These are phyloP conservation scores for Trametes cubensis DNA, from an alignment of 768 basidiomycete genomes.

Conservation along the genomic window DNA sequence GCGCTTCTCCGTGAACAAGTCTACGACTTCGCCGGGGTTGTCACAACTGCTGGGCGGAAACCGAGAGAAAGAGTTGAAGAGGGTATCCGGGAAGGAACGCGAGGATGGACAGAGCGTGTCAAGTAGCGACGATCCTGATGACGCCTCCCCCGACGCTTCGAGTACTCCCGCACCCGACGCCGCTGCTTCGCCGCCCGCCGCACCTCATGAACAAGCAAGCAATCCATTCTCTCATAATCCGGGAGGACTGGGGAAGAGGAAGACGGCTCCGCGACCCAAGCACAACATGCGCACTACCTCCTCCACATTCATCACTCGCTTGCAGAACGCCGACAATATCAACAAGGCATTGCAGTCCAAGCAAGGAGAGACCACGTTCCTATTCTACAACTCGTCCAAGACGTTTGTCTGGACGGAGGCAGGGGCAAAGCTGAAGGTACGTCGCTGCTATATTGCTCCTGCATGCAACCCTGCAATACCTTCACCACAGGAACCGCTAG, in stretches of 20 bases:
- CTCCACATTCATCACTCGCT: constrained; percentile 88
- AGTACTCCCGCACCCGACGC: constrained; percentile 32
- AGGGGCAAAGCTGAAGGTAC: constrained; percentile 82
- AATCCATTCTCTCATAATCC: constrained; percentile 64
- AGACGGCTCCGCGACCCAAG: constrained; percentile 70
- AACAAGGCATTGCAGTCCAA: constrained; percentile 71
- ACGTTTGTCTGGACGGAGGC: constrained; percentile 86
- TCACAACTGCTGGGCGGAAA: constrained; percentile 69
- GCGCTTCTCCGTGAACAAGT: constrained; percentile 61
- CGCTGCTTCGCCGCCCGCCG: constrained; percentile 38
- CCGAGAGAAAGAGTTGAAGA: constrained; percentile 53
- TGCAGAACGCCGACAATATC: constrained; percentile 81
- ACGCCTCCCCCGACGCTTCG: constrained; percentile 43
- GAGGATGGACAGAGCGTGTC: constrained; percentile 73
- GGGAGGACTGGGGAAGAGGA: constrained; percentile 59
- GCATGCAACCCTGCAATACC: constrained; percentile 16
- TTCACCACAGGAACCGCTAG: constrained; percentile 73
- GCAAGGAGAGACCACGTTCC: constrained; percentile 82
- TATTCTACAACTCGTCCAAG: constrained; percentile 88
- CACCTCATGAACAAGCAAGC: constrained; percentile 49
- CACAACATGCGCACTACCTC: constrained; percentile 90
- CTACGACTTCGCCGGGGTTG: constrained; percentile 58
- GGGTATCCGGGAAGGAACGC: constrained; percentile 28
- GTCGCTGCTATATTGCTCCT: constrained; percentile 18
- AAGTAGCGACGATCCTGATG: constrained; percentile 80